Percentiles rank a stretch among this genome's conserved stretches.
These are phyloP conservation scores for Pleodorina starrii DNA, from an alignment of 139 green algal genomes.

Conservation along the genomic window DNA sequence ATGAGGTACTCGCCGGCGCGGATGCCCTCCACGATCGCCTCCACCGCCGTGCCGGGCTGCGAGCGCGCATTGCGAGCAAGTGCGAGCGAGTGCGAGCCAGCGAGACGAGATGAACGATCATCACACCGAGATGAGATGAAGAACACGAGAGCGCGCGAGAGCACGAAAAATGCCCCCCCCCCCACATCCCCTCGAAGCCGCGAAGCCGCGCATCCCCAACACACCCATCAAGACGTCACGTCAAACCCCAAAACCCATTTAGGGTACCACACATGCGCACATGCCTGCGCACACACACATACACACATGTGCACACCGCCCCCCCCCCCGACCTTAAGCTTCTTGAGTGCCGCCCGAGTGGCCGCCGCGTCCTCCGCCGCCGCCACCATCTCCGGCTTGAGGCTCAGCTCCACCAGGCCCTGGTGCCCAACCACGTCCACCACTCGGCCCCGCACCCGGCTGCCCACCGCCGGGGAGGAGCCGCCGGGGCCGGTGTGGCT, in stretches of 20 bases:
- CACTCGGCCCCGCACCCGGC: constrained; percentile 56
- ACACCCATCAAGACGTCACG: too few relatives aligned
- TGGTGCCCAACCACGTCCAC: constrained; percentile 75
- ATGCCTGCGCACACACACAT: too few relatives aligned
- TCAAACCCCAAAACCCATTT: too few relatives aligned
- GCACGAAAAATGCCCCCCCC: background rate
- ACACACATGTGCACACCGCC: too few relatives aligned
- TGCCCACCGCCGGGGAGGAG: constrained; percentile 18
- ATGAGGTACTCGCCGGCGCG: constrained; percentile 66
- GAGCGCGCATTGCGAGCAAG: background rate
- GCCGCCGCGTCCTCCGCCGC: constrained; percentile 1
- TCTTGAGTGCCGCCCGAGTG: background rate
- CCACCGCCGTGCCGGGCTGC: constrained; percentile 35
- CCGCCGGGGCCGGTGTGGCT: background rate
- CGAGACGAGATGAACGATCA: background rate
- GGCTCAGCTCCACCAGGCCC: constrained; percentile 40
- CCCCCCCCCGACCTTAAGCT: constrained; percentile 9
- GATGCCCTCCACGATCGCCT: constrained; percentile 68
- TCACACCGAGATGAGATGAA: background rate
- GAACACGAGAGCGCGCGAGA: too few relatives aligned
- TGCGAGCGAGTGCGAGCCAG: background rate
- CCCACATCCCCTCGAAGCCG: background rate
- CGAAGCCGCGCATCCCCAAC: background rate
- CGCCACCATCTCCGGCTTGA: constrained; percentile 20
- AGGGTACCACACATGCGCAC: too few relatives aligned